phyloP scores from a whole-genome alignment of 2,329 filamentous ascomycete genomes.

The Ceratocystiopsis sp. region DNA sequence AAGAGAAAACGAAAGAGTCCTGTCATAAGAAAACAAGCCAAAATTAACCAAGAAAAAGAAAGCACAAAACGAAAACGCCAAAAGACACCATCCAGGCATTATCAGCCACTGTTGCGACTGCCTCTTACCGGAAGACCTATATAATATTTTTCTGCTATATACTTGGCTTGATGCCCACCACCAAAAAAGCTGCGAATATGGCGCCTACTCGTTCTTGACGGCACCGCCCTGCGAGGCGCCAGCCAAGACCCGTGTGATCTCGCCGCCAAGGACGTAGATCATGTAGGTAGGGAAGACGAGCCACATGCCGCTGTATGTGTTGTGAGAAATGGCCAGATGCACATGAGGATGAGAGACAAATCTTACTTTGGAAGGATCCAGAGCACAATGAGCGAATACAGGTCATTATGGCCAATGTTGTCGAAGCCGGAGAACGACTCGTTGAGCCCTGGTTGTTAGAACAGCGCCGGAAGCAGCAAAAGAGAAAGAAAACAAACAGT shows the following conservation, averaged over 20 bases:
- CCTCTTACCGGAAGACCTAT: no score
- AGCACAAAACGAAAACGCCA: no score
- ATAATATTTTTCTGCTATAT: no score
- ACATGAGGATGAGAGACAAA: neutral
- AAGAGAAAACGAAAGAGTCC: neutral
- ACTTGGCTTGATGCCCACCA: no score
- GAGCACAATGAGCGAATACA: conserved; percentile 26
- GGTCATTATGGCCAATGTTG: conserved; percentile 39
- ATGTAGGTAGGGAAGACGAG: conserved; percentile 35
- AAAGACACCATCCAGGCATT: no score
- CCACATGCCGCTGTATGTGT: conserved; percentile 31
- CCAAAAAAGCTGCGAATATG: no score
- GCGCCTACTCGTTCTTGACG: conserved; percentile 23
- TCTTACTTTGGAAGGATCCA: conserved; percentile 44
- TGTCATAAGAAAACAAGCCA: neutral
- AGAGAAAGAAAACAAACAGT: conserved; percentile 27
- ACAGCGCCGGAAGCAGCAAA: neutral
- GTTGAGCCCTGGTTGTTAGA: conserved; percentile 27
- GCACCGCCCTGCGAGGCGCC: conserved; percentile 18
- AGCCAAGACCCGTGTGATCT: conserved; percentile 30
- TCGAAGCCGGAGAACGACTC: conserved; percentile 38
- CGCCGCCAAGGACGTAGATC: conserved; percentile 28
- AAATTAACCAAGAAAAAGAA: neutral
- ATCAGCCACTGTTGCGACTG: no score
- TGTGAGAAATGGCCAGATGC: neutral